Conservation (phyloP, 768 basidiomycete genomes). For the Gymnopilus dilepis region DNA sequence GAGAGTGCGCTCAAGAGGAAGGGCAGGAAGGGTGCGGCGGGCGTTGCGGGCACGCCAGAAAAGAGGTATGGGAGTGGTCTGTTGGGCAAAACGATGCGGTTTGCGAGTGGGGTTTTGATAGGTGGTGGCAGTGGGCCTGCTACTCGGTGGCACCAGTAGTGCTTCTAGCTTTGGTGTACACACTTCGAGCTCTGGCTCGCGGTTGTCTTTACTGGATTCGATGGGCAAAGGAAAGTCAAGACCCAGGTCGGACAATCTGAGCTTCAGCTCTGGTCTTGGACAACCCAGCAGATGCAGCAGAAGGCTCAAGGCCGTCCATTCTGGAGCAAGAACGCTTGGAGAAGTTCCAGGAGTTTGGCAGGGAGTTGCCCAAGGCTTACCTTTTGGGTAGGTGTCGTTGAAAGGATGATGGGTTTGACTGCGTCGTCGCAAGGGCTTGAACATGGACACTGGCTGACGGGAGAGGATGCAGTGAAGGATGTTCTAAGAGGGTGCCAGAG, state of each 20-base stretch:
- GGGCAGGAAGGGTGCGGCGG: background rate
- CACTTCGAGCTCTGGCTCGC: background rate
- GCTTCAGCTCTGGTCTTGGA: background rate
- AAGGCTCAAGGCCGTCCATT: slow-evolving; percentile 5
- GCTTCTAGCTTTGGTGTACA: too few relatives aligned
- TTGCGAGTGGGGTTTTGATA: slow-evolving; percentile 63
- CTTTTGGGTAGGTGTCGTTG: slow-evolving; percentile 7
- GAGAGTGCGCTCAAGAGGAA: background rate
- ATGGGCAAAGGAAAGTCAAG: slow-evolving; percentile 25
- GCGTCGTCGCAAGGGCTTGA: background rate
- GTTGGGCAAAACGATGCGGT: slow-evolving; percentile 64
- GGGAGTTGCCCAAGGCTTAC: slow-evolving; percentile 69
- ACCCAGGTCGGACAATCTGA: background rate
- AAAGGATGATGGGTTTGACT: background rate
- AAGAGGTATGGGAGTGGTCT: slow-evolving; percentile 26
- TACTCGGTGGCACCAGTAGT: background rate
- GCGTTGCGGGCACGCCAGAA: background rate
- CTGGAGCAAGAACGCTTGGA: slow-evolving; percentile 30
- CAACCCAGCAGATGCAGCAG: background rate
- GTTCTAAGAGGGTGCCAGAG: slow-evolving; percentile 64
- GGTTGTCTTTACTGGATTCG: background rate
- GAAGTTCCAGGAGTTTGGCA: slow-evolving; percentile 55
- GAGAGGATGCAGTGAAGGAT: slow-evolving; percentile 38
- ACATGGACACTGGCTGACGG: slow-evolving; percentile 14
- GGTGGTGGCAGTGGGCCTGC: slow-evolving; percentile 2